These are phyloP conservation scores for Ramicandelaber brevisporus DNA, from an alignment of 192 early-diverging fungal species.

Conservation along the genomic window DNA sequence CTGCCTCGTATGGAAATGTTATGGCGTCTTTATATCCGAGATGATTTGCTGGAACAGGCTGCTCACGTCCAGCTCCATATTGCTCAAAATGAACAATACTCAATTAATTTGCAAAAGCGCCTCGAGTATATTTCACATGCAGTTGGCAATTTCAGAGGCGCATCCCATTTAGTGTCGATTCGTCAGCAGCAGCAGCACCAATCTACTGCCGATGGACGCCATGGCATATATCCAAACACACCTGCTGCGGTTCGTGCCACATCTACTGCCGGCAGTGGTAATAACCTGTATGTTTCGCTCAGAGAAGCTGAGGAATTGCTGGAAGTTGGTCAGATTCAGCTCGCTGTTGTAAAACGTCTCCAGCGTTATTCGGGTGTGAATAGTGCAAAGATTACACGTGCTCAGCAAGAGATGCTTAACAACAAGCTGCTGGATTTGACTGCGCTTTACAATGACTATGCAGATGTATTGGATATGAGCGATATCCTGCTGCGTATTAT, in stretches of 20 bases:
- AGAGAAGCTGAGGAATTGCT: slow-evolving; percentile 24
- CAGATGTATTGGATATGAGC: slow-evolving; percentile 17
- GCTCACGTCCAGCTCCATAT: slow-evolving; percentile 22
- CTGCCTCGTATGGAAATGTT: slow-evolving; percentile 26
- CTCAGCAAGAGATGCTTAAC: slow-evolving; percentile 4
- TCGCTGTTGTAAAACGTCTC: too few species aligned
- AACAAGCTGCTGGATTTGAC: slow-evolving; percentile 7
- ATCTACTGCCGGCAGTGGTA: too few species aligned
- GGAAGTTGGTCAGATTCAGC: slow-evolving; percentile 32
- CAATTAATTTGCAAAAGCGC: slow-evolving; percentile 11
- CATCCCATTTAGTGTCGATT: slow-evolving; percentile 10
- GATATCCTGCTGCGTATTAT: slow-evolving; percentile 24
- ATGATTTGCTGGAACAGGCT: slow-evolving; percentile 23
- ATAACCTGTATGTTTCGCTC: slow-evolving; percentile 5
- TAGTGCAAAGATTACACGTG: slow-evolving; percentile 8
- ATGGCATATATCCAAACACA: too few species aligned
- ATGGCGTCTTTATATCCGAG: slow-evolving; percentile 37
- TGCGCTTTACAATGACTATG: slow-evolving; percentile 23
- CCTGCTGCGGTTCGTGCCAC: too few species aligned
- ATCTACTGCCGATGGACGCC: not conserved
- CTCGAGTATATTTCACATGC: slow-evolving; percentile 37
- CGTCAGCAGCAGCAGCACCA: not conserved
- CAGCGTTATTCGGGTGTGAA: too few species aligned
- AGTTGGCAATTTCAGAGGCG: slow-evolving; percentile 33
- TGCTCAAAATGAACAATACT: slow-evolving; percentile 11